Base-by-base conservation (phyloP, 2,329 filamentous ascomycete genomes). In the Penicillium sp. region DNA sequence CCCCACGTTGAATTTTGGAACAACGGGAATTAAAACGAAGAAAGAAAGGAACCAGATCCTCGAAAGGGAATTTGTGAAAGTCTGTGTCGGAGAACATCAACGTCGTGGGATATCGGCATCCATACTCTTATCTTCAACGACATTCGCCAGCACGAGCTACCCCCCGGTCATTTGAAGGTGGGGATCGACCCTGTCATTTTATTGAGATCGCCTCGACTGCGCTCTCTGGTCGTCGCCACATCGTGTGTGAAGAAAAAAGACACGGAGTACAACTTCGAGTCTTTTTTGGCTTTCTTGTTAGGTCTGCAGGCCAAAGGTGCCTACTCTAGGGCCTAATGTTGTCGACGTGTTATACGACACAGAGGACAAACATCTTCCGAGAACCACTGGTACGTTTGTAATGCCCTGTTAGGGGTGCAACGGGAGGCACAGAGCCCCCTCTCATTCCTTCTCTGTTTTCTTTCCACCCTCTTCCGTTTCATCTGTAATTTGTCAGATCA, bases 281-380 rank as follows among this genome's bases (percentile, higher is more conserved):
- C 50, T 44, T 45, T 55, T 61, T 59, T 58, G 51, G 62, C 54
- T 56, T 64, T 50, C 57, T 62, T 57, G 55, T 49, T 61, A 60
- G 58, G 61, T 58, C 43, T 62, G 57, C 58, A 59, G 63, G 58
- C 59, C 52, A 64, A 46, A 45, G 31, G 62, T 64, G 63, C 59
- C 60, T 61, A 58, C 62, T 59, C 31, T 58, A 67, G 59, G 68
- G 57, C 60, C 63, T 65, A 63, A 67, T 67, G 67, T 69, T 67
- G 60, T 65, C 65, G 59, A 66, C 63, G 58, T 64, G 70, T 72
- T 71, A 71, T 68, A 73, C 68, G 54, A 71, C 58, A 54, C 60
- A 65, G 58, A 62, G 57, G 57, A 65, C 70, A 71, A 71, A 71
- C 69, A 71, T 73, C 61, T 64, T 65, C 68, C 63, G 60, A 67